phyloP scores from a whole-genome alignment of 2,329 filamentous ascomycete genomes.

The Microcyclosporella mali region DNA sequence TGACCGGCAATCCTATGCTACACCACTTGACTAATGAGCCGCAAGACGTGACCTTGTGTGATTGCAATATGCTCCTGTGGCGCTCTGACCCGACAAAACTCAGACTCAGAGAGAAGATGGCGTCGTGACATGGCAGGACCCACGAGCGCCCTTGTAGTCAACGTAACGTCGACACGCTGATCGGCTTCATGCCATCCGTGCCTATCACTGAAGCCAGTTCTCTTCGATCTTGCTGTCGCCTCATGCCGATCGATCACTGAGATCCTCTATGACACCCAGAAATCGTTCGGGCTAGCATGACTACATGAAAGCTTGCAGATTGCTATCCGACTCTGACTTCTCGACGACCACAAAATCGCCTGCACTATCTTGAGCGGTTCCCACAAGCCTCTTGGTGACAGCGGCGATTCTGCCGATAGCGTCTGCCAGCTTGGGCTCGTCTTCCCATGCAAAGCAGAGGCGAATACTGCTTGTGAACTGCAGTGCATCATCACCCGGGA shows the following conservation, averaged over 20 bases:
- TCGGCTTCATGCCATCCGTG: too few species aligned
- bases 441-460: conserved; percentile 68
- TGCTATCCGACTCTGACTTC: conserved; percentile 8
- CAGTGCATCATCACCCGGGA: conserved; percentile 42
- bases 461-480: conserved; percentile 56
- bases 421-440: conserved; percentile 59
- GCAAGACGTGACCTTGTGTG: too few species aligned
- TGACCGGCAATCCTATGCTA: too few species aligned
- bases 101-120: too few species aligned
- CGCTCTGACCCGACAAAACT: too few species aligned
- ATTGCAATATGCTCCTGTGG: too few species aligned
- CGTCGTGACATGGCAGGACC: too few species aligned
- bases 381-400: conserved; percentile 39
- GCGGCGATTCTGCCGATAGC: conserved; percentile 58
- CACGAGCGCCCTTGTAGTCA: too few species aligned
- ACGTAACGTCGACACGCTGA: too few species aligned
- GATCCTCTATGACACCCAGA: too few species aligned
- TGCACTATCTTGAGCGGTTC: conserved; percentile 1
- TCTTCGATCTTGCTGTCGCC: not conserved
- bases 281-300: not conserved
- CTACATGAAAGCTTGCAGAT: conserved; percentile 12
- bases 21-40: too few species aligned
- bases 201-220: too few species aligned
- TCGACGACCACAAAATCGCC: conserved; percentile 18
- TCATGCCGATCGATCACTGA: not conserved